A percentile compares a stretch with the other conserved stretches of the same genome.
phyloP scores from a whole-genome alignment of 1,139 yeast species.

The Taphrina confusa region DNA sequence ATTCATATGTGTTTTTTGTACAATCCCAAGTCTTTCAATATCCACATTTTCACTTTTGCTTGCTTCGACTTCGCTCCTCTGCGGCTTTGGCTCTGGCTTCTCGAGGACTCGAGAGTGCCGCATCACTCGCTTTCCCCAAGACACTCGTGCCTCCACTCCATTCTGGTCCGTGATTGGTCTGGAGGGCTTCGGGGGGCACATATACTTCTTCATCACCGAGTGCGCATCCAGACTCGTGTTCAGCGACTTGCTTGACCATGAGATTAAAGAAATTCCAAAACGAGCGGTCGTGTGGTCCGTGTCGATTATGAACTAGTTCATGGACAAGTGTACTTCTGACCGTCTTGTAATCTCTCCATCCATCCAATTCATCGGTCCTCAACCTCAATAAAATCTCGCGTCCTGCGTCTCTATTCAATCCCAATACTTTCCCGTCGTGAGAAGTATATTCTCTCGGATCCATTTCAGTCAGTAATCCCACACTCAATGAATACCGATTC shows the following conservation, averaged over 20 bases:
- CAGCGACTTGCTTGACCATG: conserved; percentile 46
- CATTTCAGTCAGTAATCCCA: conserved; percentile 48
- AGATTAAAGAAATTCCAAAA: conserved; percentile 48
- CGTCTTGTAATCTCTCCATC: conserved; percentile 48
- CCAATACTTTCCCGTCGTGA: conserved; percentile 44
- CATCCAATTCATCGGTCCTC: conserved; percentile 49
- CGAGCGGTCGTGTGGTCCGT: conserved; percentile 46
- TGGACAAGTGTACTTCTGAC: conserved; percentile 49
- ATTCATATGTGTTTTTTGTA: no score
- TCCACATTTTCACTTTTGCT: neutral
- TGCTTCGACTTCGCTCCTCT: conserved; percentile 5
- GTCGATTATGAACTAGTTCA: conserved; percentile 50
- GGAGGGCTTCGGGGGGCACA: conserved; percentile 17
- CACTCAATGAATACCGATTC: conserved; percentile 47
- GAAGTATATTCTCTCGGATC: conserved; percentile 49
- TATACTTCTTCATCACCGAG: conserved; percentile 44
- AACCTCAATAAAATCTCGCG: conserved; percentile 48
- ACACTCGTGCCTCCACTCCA: conserved; percentile 2
- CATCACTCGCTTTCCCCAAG: neutral
- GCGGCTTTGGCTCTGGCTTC: conserved; percentile 29
- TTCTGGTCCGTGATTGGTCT: neutral
- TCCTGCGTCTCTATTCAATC: conserved; percentile 48
- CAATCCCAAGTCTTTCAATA: neutral
- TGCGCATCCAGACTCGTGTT: conserved; percentile 40
- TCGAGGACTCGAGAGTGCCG: neutral